Base-by-base conservation (phyloP, 805 yeast genomes). In the Pichia scutulata region DNA sequence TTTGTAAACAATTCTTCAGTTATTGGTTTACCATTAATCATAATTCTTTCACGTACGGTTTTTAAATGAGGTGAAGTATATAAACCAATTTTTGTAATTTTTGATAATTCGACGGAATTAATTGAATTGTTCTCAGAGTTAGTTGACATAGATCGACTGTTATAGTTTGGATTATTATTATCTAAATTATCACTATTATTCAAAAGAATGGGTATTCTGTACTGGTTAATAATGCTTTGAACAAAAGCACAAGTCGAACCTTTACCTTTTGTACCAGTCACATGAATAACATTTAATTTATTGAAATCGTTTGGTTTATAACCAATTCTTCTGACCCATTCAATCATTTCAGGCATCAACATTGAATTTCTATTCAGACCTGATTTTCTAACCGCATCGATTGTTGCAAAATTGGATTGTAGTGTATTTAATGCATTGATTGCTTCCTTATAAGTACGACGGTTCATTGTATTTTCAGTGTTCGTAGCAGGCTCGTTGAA, bases 191-290 rank as follows among this genome's bases (percentile, higher is more conserved):
- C 33, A 39, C 26, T 39, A 13, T 6, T 43, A 23, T 25, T 16
- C 24, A 50, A 28, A 12, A 44, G n/a, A n/a, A 43, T 30, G 10
- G 54, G 66, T 24, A 40, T 55, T 53, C 67, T 70, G 60, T 88
- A 88, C 62, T 88, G 88, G 8, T 68, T 61, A 53, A 95, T 67
- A 39, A 95, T 88, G 2, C 93, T 81, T 60, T 87, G 86, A 2
- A 89, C 80, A 63, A 93, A 93, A 0, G 99, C 97, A 67, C 97
- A 92, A 0, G 98, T 92, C 0, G 97, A 89, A 1, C 99, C 99
- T 69, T 93, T 93, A 14, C 99, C 99, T 65, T 93, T 93, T 1
- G 99, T 93, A 21, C 99, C 99, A 0, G 99, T 90, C 37, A 95
- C 84, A 62, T 93, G 99, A 41, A 93, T 76, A 2, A 89, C 75